Conservation (phyloP, 148 eudicot species). For the Rhododendron ovatum region DNA sequence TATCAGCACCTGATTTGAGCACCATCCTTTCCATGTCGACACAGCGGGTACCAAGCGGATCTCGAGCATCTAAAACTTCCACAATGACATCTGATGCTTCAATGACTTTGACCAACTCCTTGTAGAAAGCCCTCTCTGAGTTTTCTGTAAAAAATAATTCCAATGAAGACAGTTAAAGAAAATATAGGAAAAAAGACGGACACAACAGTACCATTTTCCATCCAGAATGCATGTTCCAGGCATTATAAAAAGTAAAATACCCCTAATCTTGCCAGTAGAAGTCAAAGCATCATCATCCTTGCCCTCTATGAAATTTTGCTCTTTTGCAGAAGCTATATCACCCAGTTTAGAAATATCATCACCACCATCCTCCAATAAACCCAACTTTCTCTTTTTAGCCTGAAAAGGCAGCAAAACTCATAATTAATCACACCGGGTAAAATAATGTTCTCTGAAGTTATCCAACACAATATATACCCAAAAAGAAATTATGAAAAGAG, state of each 20-base stretch:
- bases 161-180: constrained; percentile 1
- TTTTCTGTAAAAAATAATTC: constrained; percentile 41
- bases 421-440: neutral
- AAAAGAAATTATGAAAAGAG: neutral
- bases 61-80: constrained; percentile 98
- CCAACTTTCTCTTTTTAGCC: constrained; percentile 84
- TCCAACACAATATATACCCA: neutral
- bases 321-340: constrained; percentile 20
- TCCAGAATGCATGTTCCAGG: neutral
- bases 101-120: constrained; percentile 90
- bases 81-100: constrained; percentile 94
- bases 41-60: constrained; percentile 93
- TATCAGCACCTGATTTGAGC: constrained; percentile 61
- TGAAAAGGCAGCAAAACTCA: constrained; percentile 13
- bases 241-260: constrained; percentile 29
- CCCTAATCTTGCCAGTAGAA: constrained; percentile 36
- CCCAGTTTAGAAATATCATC: constrained; percentile 32
- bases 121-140: constrained; percentile 85
- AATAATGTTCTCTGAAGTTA: neutral
- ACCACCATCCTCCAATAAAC: constrained; percentile 49
- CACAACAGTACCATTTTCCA: neutral
- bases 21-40: constrained; percentile 92
- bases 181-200: neutral
- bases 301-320: constrained; percentile 29
- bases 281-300: constrained; percentile 20